phyloP scores from a whole-genome alignment of 208 protist genomes.

The Crithidia expoeki region DNA sequence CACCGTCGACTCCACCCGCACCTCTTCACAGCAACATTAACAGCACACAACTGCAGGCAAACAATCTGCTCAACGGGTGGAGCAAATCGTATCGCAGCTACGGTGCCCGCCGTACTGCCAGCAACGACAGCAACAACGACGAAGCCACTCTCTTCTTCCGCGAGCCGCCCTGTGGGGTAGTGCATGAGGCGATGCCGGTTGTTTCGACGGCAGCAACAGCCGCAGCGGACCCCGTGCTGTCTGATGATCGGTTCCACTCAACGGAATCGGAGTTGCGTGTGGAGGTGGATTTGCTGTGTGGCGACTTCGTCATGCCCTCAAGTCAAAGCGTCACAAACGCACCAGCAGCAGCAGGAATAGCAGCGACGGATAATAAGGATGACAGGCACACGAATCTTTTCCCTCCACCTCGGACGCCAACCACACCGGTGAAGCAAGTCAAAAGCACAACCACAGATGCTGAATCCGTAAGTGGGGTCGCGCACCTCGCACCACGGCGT shows the following conservation, averaged over 20 bases:
- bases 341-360: not conserved
- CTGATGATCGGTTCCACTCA: not conserved
- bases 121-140: slow-evolving; percentile 15
- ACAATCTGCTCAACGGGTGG: not conserved
- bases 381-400: not conserved
- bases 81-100: not conserved
- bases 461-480: not conserved
- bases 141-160: slow-evolving; percentile 29
- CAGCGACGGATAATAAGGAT: not conserved
- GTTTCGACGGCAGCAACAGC: not conserved
- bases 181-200: slow-evolving; percentile 18
- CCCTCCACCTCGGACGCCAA: not conserved
- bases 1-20: slow-evolving; percentile 25
- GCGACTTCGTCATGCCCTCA: slow-evolving; percentile 29
- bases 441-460: not conserved
- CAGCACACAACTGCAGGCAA: not conserved
- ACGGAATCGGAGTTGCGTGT: not conserved
- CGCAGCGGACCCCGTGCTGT: not conserved
- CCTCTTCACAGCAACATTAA: not conserved
- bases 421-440: not conserved
- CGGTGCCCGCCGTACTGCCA: slow-evolving; percentile 2
- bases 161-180: slow-evolving; percentile 21
- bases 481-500: not conserved
- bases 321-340: not conserved
- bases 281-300: slow-evolving; percentile 20